Conservation (phyloP, 2,329 filamentous ascomycete species). For the Akanthomyces dipterigenus region DNA sequence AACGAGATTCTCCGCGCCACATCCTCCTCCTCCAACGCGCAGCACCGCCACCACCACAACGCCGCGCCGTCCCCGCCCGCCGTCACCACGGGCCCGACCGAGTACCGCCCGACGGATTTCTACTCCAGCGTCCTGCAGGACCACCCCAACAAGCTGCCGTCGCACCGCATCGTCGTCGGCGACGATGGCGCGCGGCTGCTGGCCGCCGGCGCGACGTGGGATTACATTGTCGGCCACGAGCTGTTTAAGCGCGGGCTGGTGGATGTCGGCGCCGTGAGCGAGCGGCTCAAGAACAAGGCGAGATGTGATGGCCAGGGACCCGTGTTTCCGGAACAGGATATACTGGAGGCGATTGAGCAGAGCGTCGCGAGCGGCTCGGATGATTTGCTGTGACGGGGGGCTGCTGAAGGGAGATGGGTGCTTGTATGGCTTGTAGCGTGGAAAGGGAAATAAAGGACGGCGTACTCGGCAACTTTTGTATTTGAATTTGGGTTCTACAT, state of each 20-base stretch:
- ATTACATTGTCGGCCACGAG: constrained; percentile 75
- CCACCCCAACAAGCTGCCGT: constrained; percentile 56
- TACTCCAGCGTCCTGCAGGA: constrained; percentile 56
- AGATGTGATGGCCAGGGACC: constrained; percentile 83
- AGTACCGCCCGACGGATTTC: constrained; percentile 66
- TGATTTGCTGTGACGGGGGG: constrained; percentile 49
- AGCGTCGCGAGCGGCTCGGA: constrained; percentile 73
- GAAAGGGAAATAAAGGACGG: too few species aligned
- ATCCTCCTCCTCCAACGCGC: constrained; percentile 32
- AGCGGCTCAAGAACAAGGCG: constrained; percentile 66
- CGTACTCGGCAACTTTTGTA: too few species aligned
- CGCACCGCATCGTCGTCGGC: constrained; percentile 62
- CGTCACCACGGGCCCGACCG: constrained; percentile 59
- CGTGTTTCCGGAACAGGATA: constrained; percentile 73
- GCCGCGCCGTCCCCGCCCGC: constrained; percentile 33
- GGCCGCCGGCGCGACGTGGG: constrained; percentile 77
- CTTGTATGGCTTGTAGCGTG: too few species aligned
- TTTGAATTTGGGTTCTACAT: too few species aligned
- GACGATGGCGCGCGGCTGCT: constrained; percentile 63
- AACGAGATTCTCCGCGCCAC: constrained; percentile 90
- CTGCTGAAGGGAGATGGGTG: too few species aligned
- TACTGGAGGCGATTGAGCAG: constrained; percentile 68
- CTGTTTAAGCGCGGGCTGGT: constrained; percentile 70
- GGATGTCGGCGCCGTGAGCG: constrained; percentile 74
- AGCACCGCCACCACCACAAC: constrained; percentile 17